Base-by-base conservation (phyloP, 352 stramenopile genomes). In the Pythium rhizo-oryzae region DNA sequence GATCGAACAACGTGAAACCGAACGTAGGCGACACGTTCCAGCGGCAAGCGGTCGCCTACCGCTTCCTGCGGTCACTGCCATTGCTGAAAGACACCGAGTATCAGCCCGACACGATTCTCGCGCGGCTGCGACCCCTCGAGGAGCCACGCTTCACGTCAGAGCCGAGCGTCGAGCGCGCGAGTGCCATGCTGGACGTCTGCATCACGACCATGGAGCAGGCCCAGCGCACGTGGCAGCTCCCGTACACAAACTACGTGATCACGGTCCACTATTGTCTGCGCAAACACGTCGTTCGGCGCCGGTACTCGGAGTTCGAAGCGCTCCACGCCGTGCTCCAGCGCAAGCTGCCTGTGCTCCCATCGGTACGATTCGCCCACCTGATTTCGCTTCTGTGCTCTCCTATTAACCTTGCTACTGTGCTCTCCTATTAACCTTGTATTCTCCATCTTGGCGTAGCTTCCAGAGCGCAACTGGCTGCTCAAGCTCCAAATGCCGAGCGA, bases 161-260 rank as follows among this genome's bases (percentile, higher is more conserved):
- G 13, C 41, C 60, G 1, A 61, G 44, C 18, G 76, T 74, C 16
- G 67, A 81, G 46, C 81, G 80, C 8, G 84, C 84, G 13, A 83
- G 80, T 62, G 75, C 77, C 4, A 84, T 90, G 77, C 62, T 92
- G 28, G 84, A 92, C 65, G 70, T 90, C 46, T 77, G 64, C 25
- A 87, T 90, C 54, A 60, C 70, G 15, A 80, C 75, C 23, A 87
- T 92, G 80, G 84, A 90, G 65, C 77, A 82, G 23, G 78, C 84
- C 1, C 84, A 92, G 69, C 71, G 76, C 50, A 57, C 69, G 2
- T 81, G 77, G 44, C 62, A 74, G 6, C 73, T 90, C 19, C 84
- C 84, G n/a, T 89, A 92, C 69, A 87, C 81, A 24, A 90, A 87
- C 70, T 92, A 90, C 54, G 84, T 92, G 13, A 63, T 92, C 25